These are phyloP conservation scores for Monosporascus sp. DNA, from an alignment of 2,329 filamentous ascomycete species.

Conservation along the genomic window DNA sequence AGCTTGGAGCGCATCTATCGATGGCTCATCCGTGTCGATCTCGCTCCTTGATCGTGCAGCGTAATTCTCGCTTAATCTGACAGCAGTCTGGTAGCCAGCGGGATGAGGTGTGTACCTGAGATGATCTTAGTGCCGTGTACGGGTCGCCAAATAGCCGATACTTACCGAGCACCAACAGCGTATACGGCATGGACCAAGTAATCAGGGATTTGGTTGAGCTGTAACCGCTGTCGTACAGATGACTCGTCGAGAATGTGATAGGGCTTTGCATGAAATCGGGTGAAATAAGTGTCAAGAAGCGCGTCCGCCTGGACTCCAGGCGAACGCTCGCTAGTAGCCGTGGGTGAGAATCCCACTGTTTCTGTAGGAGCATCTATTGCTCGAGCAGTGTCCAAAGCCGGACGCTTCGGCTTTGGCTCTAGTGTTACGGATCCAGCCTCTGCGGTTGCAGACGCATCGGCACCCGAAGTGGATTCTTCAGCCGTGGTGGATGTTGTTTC, in stretches of 20 bases:
- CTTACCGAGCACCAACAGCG: constrained; percentile 58
- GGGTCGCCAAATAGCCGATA: not conserved
- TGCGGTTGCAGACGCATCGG: constrained; percentile 15
- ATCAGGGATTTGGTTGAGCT: constrained; percentile 58
- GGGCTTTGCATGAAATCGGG: constrained; percentile 73
- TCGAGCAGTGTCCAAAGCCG: constrained; percentile 31
- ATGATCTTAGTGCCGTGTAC: constrained; percentile 13
- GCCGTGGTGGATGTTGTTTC: constrained; percentile 20
- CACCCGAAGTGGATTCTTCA: constrained; percentile 20
- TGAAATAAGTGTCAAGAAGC: constrained; percentile 74
- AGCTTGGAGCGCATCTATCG: constrained; percentile 70
- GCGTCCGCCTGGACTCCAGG: constrained; percentile 50
- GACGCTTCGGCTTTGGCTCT: constrained; percentile 37
- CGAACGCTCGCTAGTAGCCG: constrained; percentile 38
- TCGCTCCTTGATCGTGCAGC: constrained; percentile 62
- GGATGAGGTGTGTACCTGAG: constrained; percentile 64
- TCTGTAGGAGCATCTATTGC: constrained; percentile 30
- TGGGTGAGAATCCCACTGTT: constrained; percentile 38
- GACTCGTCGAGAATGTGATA: constrained; percentile 78
- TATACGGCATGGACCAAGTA: constrained; percentile 54
- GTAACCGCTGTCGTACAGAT: constrained; percentile 65
- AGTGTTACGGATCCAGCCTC: constrained; percentile 23
- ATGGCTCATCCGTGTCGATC: constrained; percentile 76
- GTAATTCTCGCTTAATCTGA: constrained; percentile 67
- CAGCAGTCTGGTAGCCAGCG: constrained; percentile 61